Conservation (phyloP, 305 asterid species). For the Ruellia speciosa region DNA sequence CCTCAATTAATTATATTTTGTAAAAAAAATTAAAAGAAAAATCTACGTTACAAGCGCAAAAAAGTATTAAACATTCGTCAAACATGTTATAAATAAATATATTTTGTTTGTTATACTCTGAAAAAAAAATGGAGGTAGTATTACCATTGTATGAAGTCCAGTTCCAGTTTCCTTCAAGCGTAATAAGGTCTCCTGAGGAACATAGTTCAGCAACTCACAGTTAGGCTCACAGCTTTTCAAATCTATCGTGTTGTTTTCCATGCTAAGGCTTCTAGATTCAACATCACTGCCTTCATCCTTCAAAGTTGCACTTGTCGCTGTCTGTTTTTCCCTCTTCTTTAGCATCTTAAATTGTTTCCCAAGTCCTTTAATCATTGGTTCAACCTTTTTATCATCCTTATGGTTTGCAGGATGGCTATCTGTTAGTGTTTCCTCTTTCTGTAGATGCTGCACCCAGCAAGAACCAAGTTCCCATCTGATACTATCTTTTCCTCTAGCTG, state of each 20-base stretch:
- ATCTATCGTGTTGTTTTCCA: conserved; percentile 41
- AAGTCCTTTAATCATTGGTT: conserved; percentile 81
- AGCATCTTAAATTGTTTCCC: conserved; percentile 95
- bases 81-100: too few relatives aligned
- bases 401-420: conserved; percentile 39
- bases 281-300: conserved; percentile 39
- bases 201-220: conserved; percentile 52
- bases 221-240: conserved; percentile 31
- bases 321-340: conserved; percentile 67
- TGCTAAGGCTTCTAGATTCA: conserved; percentile 31
- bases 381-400: conserved; percentile 51
- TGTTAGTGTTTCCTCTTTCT: conserved; percentile 60
- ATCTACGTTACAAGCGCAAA: too few relatives aligned
- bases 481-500: conserved; percentile 35
- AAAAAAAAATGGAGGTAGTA: neutral
- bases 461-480: conserved; percentile 99
- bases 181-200: conserved; percentile 62
- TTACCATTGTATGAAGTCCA: conserved; percentile 86
- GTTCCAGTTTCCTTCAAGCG: conserved; percentile 70
- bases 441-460: conserved; percentile 97
- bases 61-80: too few relatives aligned
- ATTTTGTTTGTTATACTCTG: too few relatives aligned
- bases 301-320: conserved; percentile 18
- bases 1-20: too few relatives aligned
- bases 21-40: too few relatives aligned